Evolutionary conservation across 2,329 filamentous ascomycete genomes (phyloP).

Genomic region (Fusarium sp.): DNA sequence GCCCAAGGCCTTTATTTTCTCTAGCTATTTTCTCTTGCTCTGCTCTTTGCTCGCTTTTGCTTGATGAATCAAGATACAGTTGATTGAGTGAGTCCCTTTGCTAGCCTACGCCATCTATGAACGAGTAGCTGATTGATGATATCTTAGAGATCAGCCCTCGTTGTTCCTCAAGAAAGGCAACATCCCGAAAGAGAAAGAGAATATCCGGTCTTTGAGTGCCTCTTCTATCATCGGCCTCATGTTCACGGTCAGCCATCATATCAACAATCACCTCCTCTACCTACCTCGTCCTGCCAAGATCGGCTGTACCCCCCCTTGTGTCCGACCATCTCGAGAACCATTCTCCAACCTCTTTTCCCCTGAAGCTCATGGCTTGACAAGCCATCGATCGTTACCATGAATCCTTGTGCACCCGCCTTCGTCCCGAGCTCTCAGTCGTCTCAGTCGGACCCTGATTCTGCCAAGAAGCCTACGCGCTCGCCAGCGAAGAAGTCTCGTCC

Average conservation of each 20-base stretch:
- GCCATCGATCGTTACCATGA: conserved; percentile 36
- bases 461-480: background rate
- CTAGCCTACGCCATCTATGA: background rate
- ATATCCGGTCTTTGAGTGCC: background rate
- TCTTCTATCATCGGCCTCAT: background rate
- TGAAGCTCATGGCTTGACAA: background rate
- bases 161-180: background rate
- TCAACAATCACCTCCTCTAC: background rate
- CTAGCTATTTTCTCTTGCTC: background rate
- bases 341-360: background rate
- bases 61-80: background rate
- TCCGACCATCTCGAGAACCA: background rate
- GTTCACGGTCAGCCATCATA: background rate
- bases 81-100: background rate
- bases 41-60: background rate
- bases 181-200: background rate
- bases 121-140: background rate
- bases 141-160: background rate
- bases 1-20: background rate
- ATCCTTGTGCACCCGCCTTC: conserved; percentile 46
- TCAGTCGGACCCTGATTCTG: conserved; percentile 1
- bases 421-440: conserved; percentile 30
- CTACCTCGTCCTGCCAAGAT: background rate
- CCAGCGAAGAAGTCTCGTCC: conserved; percentile 7
- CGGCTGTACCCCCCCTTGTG: background rate